A percentile compares a stretch with the other conserved stretches of the same genome.
Evolutionary conservation across 805 yeast species (phyloP).

Genomic region (Ogataea pini): DNA sequence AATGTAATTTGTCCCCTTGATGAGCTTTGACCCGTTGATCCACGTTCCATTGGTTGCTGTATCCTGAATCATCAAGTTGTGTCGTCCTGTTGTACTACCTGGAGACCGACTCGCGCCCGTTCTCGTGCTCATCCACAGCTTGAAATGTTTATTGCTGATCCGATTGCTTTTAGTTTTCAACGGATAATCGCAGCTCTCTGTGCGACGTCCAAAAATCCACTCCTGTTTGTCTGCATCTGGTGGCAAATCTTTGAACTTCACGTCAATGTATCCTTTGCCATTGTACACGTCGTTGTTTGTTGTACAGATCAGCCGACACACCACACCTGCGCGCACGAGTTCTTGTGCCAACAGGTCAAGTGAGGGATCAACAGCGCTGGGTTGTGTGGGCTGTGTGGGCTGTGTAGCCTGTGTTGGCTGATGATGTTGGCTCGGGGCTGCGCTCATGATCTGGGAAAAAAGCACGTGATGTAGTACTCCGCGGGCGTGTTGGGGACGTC

Average conservation of each 20-base stretch:
- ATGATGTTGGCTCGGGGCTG: background rate
- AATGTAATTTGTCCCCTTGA: slow-evolving; percentile 76
- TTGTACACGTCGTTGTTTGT: slow-evolving; percentile 26
- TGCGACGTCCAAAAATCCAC: slow-evolving; percentile 67
- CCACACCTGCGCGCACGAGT: slow-evolving; percentile 32
- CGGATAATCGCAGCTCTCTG: slow-evolving; percentile 57
- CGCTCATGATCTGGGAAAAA: slow-evolving; percentile 3
- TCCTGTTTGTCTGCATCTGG: slow-evolving; percentile 26
- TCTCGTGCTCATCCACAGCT: slow-evolving; percentile 63
- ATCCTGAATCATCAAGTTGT: slow-evolving; percentile 60
- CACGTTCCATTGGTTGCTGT: slow-evolving; percentile 91
- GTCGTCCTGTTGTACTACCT: slow-evolving; percentile 8
- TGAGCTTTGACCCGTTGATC: slow-evolving; percentile 71
- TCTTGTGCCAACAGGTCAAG: slow-evolving; percentile 29
- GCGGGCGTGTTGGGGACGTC: background rate
- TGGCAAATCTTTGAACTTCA: slow-evolving; percentile 24
- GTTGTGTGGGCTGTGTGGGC: slow-evolving; percentile 41
- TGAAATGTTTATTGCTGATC: slow-evolving; percentile 71
- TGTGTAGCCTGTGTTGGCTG: slow-evolving; percentile 19
- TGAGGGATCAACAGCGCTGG: slow-evolving; percentile 32
- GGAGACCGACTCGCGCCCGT: slow-evolving; percentile 35
- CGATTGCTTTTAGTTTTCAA: slow-evolving; percentile 61
- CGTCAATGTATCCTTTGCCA: slow-evolving; percentile 34
- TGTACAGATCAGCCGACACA: slow-evolving; percentile 39
- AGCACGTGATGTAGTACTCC: background rate